Evolutionary conservation across 176 grass and related monocot genomes (phyloP).

Genomic region (Musa beccarii): DNA sequence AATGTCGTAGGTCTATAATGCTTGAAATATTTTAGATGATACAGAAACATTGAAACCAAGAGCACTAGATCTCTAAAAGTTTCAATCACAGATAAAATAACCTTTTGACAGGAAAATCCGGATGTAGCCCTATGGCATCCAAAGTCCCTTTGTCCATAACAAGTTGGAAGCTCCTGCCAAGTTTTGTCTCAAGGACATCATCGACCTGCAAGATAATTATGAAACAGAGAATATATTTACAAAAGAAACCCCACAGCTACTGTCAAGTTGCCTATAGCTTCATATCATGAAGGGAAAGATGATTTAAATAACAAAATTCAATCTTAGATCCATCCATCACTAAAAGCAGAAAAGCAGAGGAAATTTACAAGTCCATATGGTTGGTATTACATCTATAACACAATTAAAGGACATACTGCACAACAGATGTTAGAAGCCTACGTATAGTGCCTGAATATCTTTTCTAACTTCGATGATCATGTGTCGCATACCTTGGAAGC

Average conservation of each 20-base stretch:
- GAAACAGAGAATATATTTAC: not conserved
- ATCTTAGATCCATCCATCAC: not conserved
- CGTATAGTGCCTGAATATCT: not conserved
- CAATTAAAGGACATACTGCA: not conserved
- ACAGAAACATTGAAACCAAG: not conserved
- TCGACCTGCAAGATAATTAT: slow-evolving; percentile 48
- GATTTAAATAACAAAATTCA: not conserved
- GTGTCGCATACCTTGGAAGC: not conserved
- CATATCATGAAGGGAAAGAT: not conserved
- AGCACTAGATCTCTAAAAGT: not conserved
- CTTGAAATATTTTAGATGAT: not conserved
- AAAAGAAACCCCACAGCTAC: not conserved
- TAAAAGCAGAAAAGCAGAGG: not conserved
- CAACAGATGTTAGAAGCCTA: not conserved
- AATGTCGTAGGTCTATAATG: too few species aligned
- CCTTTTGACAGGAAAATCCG: slow-evolving; percentile 85
- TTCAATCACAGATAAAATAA: slow-evolving; percentile 5
- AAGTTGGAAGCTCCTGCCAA: slow-evolving; percentile 81
- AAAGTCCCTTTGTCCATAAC: slow-evolving; percentile 95
- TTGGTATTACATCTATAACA: not conserved
- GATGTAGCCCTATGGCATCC: slow-evolving; percentile 76
- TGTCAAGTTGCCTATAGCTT: not conserved
- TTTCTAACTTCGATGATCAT: not conserved
- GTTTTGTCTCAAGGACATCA: slow-evolving; percentile 88
- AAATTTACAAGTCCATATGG: not conserved